These are phyloP conservation scores for Hypoxylon fragiforme DNA, from an alignment of 495 filamentous ascomycete genomes.

Conservation along the genomic window DNA sequence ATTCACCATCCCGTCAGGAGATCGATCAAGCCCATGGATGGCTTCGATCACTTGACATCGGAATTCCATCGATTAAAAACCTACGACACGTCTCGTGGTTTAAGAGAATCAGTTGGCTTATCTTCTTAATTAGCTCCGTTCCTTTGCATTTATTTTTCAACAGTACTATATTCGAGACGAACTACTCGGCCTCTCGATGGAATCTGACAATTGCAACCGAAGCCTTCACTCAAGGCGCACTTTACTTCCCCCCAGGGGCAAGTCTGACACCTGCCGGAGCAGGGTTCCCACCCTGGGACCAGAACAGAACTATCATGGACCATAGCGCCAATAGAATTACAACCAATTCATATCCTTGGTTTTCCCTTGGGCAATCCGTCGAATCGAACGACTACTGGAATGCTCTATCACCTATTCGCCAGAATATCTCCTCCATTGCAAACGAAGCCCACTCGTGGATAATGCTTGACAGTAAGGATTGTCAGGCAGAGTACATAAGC, in stretches of 20 bases:
- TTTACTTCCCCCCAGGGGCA: constrained; percentile 20
- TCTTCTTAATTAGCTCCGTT: constrained; percentile 9
- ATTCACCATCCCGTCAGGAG: constrained; percentile 14
- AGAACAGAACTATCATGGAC: no score
- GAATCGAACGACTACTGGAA: constrained; percentile 5
- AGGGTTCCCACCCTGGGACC: no score
- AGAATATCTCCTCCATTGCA: constrained; percentile 9
- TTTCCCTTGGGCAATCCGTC: constrained; percentile 3
- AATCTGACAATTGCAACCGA: constrained; percentile 11
- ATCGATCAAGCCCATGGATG: constrained; percentile 7
- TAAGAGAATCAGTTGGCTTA: constrained; percentile 3
- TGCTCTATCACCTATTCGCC: background rate
- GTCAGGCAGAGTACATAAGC: constrained; percentile 7
- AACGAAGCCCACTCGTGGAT: background rate
- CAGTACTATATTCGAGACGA: constrained; percentile 19
- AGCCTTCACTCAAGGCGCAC: constrained; percentile 3
- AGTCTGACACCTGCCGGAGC: constrained; percentile 11
- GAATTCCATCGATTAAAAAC: constrained; percentile 16
- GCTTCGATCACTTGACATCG: constrained; percentile 23
- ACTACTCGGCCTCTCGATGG: constrained; percentile 14
- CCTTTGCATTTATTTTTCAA: constrained; percentile 26
- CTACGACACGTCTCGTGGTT: constrained; percentile 2
- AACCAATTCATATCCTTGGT: background rate
- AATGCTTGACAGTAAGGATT: background rate
- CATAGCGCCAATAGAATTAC: background rate